Conservation (phyloP, 805 yeast genomes). For the Yarrowia sp. region DNA sequence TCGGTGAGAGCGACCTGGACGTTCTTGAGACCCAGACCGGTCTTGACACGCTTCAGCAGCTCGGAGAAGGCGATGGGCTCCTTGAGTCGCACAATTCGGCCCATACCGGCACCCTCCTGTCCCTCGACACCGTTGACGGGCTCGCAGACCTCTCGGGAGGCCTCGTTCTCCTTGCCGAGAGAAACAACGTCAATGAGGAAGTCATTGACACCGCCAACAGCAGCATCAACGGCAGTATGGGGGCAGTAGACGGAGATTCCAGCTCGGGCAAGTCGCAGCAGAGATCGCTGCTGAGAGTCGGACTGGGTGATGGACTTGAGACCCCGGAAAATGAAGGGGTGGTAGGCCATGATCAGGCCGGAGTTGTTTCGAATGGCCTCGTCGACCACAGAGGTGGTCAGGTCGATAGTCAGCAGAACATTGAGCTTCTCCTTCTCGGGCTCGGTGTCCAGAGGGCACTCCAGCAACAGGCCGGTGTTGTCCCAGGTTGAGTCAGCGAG, state of each 20-base stretch:
- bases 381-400: constrained; percentile 76
- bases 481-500: constrained; percentile 93
- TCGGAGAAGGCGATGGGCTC: constrained; percentile 45
- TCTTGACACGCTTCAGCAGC: constrained; percentile 54
- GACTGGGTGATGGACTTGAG: constrained; percentile 66
- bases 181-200: constrained; percentile 71
- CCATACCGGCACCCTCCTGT: constrained; percentile 70
- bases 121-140: constrained; percentile 43
- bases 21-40: constrained; percentile 49
- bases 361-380: constrained; percentile 67
- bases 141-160: constrained; percentile 43
- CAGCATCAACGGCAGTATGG: constrained; percentile 95
- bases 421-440: constrained; percentile 33
- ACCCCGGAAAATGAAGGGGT: constrained; percentile 91
- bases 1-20: constrained; percentile 60
- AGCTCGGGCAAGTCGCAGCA: constrained; percentile 66
- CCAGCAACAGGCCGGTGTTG: constrained; percentile 87
- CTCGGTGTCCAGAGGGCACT: constrained; percentile 45
- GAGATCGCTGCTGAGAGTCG: constrained; percentile 79
- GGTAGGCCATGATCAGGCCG: constrained; percentile 75
- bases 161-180: constrained; percentile 35
- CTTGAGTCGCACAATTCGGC: constrained; percentile 58
- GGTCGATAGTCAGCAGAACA: constrained; percentile 73
- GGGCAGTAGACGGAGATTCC: constrained; percentile 92
- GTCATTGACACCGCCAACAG: constrained; percentile 89